Evolutionary conservation across 257 asterid species (phyloP).

Genomic region (Solanum megistacrolobum): DNA sequence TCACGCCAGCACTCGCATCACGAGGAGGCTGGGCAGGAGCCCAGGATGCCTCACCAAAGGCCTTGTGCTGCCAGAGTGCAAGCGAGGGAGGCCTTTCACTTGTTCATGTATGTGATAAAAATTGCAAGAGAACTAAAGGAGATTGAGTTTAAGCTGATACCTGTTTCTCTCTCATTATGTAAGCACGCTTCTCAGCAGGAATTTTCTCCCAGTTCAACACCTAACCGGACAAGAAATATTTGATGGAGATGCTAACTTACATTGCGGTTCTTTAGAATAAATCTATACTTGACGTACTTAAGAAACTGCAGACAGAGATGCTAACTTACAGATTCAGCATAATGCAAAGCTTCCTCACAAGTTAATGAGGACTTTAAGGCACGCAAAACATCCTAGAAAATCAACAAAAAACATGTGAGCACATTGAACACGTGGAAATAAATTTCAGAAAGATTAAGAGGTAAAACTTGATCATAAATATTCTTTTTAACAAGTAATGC

Average conservation of each 20-base stretch:
- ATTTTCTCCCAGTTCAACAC: conserved; percentile 78
- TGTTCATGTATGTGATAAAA: neutral
- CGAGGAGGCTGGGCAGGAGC: neutral
- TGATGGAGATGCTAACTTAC: neutral
- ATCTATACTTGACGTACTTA: neutral
- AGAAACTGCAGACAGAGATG: neutral
- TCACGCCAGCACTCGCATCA: neutral
- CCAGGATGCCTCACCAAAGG: neutral
- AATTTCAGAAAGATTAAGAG: neutral
- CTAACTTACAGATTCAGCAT: conserved; percentile 70
- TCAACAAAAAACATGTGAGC: conserved; percentile 2
- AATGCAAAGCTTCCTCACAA: conserved; percentile 66
- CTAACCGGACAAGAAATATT: conserved; percentile 16
- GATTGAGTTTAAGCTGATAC: conserved; percentile 14
- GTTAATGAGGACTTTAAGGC: conserved; percentile 54
- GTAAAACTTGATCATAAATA: neutral
- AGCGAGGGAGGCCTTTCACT: neutral
- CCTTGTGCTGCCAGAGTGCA: neutral
- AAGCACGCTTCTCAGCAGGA: conserved; percentile 88
- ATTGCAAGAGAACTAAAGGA: neutral
- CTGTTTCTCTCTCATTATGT: conserved; percentile 86
- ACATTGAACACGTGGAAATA: neutral
- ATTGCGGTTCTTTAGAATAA: neutral
- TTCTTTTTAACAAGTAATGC: neutral
- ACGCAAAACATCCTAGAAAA: conserved; percentile 66